Evolutionary conservation across 257 asterid genomes (phyloP).

Genomic region (Solanum clarkiae): DNA sequence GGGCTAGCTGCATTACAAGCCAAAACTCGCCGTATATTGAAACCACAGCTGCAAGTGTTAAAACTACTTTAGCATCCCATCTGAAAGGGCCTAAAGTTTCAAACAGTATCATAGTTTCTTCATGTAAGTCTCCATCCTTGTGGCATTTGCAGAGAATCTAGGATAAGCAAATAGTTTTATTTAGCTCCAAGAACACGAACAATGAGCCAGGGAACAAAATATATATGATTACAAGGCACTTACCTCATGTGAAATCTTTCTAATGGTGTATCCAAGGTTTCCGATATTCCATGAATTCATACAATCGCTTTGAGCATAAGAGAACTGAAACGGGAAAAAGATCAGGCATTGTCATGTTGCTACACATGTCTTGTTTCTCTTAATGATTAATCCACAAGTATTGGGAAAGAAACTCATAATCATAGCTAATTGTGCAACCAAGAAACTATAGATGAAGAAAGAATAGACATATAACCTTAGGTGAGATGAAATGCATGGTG

Average conservation of each 20-base stretch:
- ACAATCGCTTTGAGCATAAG: slow-evolving; percentile 10
- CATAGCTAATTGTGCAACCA: neutral
- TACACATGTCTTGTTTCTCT: neutral
- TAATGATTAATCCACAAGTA: neutral
- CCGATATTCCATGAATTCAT: slow-evolving; percentile 5
- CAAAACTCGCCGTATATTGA: slow-evolving; percentile 31
- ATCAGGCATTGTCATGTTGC: neutral
- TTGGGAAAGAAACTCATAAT: neutral
- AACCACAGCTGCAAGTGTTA: slow-evolving; percentile 46
- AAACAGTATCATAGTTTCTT: slow-evolving; percentile 33
- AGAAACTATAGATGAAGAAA: neutral
- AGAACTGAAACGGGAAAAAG: slow-evolving; percentile 23
- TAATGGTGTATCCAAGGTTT: slow-evolving; percentile 27
- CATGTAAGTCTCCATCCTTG: slow-evolving; percentile 29
- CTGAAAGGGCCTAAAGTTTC: slow-evolving; percentile 36
- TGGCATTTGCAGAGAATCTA: slow-evolving; percentile 32
- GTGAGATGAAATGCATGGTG: slow-evolving; percentile 18
- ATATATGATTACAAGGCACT: neutral
- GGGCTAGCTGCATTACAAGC: slow-evolving; percentile 34
- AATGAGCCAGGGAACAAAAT: neutral
- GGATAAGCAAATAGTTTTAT: neutral
- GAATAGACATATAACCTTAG: slow-evolving; percentile 16
- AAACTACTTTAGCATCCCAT: slow-evolving; percentile 58
- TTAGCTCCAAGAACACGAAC: neutral
- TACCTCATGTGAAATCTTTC: slow-evolving; percentile 53